Evolutionary conservation across 768 basidiomycete genomes (phyloP).

Genomic region (Sarcomyxa edulis): DNA sequence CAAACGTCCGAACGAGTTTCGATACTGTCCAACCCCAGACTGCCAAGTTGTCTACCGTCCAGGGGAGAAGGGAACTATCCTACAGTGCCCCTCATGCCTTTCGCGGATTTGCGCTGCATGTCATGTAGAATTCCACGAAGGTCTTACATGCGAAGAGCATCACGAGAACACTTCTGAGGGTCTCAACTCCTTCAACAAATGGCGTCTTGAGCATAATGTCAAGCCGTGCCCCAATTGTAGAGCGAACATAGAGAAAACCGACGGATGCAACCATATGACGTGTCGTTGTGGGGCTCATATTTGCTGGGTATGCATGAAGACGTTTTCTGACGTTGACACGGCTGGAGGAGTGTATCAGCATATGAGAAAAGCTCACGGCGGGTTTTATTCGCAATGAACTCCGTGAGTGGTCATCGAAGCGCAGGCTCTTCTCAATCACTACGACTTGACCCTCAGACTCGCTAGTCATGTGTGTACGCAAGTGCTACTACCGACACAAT

Average conservation of each 20-base stretch:
- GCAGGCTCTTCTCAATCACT: no score
- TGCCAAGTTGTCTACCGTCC: conserved; percentile 44
- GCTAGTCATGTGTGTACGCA: no score
- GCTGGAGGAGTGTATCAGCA: conserved; percentile 24
- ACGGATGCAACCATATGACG: conserved; percentile 35
- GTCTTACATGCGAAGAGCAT: conserved; percentile 9
- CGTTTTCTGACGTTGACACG: conserved; percentile 16
- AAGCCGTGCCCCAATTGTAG: conserved; percentile 30
- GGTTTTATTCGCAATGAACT: no score
- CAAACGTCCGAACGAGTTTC: conserved; percentile 31
- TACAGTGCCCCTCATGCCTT: conserved; percentile 72
- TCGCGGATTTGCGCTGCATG: conserved; percentile 65
- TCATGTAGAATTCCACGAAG: conserved; percentile 28
- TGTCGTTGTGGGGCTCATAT: conserved; percentile 32
- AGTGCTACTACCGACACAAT: no score
- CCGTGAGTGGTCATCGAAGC: no score
- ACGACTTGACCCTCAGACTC: no score
- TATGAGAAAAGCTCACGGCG: conserved; percentile 23
- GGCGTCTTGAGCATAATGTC: conserved; percentile 19
- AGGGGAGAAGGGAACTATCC: conserved; percentile 36
- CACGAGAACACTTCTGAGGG: conserved; percentile 4
- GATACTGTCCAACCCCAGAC: conserved; percentile 49
- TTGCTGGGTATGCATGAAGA: conserved; percentile 34
- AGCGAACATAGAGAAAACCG: conserved; percentile 28
- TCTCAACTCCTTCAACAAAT: conserved; percentile 1